A percentile compares a stretch with the other conserved stretches of the same genome.
Evolutionary conservation across 2,329 filamentous ascomycete species (phyloP).

Genomic region (Phyllosticta citribraziliensis): DNA sequence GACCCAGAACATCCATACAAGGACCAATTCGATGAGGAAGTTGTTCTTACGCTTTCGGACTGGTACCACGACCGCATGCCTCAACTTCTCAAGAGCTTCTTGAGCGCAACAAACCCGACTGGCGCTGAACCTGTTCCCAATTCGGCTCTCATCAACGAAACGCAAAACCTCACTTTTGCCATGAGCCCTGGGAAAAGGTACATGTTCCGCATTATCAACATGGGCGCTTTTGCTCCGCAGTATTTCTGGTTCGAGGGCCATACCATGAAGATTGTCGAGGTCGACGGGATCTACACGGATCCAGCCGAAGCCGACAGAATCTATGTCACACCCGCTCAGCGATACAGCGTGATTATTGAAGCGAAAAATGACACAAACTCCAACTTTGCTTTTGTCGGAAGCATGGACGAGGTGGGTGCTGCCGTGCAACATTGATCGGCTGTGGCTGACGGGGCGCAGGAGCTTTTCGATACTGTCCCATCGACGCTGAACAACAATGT

Average conservation of each 20-base stretch:
- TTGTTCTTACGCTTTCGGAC: slow-evolving; percentile 59
- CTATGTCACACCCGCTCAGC: slow-evolving; percentile 59
- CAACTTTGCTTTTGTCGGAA: slow-evolving; percentile 51
- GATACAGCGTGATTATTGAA: slow-evolving; percentile 57
- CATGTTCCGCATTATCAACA: slow-evolving; percentile 58
- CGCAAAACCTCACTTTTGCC: slow-evolving; percentile 34
- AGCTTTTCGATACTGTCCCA: slow-evolving; percentile 58
- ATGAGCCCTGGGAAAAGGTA: slow-evolving; percentile 49
- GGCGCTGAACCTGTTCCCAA: slow-evolving; percentile 58
- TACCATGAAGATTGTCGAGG: slow-evolving; percentile 54
- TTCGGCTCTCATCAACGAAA: slow-evolving; percentile 56
- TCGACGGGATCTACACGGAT: slow-evolving; percentile 58
- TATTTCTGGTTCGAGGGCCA: slow-evolving; percentile 64
- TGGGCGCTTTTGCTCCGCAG: slow-evolving; percentile 61
- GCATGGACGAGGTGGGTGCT: slow-evolving; percentile 36
- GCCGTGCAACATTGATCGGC: neutral
- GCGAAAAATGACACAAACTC: slow-evolving; percentile 45
- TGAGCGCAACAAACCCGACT: slow-evolving; percentile 45
- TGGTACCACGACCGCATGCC: slow-evolving; percentile 57
- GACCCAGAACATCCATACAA: slow-evolving; percentile 44
- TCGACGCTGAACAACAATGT: slow-evolving; percentile 55
- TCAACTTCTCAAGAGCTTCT: slow-evolving; percentile 30
- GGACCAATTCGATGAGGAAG: slow-evolving; percentile 49
- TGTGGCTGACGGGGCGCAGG: slow-evolving; percentile 17
- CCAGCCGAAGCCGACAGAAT: slow-evolving; percentile 50